Conservation (phyloP, 140 eudicot genomes). For the Flaveria floridana region DNA sequence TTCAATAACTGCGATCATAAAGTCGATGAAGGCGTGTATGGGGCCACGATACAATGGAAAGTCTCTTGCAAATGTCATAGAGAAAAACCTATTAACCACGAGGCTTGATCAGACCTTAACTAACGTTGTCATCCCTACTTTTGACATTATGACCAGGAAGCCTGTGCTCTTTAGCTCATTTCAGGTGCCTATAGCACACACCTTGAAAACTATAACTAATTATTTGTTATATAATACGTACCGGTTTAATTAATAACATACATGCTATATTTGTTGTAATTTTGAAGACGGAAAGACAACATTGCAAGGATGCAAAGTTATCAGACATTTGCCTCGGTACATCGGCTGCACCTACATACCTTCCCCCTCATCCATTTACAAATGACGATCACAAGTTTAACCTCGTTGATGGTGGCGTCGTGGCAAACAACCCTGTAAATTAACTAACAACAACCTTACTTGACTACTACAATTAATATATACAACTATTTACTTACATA, state of each 20-base stretch:
- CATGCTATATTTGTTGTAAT: not conserved
- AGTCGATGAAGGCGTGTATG: slow-evolving; percentile 21
- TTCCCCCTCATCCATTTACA: slow-evolving; percentile 54
- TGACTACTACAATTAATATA: no score
- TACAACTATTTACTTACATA: no score
- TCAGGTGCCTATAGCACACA: slow-evolving; percentile 27
- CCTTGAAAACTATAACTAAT: not conserved
- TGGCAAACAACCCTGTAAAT: slow-evolving; percentile 58
- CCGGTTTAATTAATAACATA: no score
- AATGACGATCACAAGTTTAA: slow-evolving; percentile 40
- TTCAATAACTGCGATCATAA: not conserved
- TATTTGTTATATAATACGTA: not conserved
- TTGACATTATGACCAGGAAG: slow-evolving; percentile 55
- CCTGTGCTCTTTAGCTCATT: slow-evolving; percentile 56
- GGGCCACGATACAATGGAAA: slow-evolving; percentile 57
- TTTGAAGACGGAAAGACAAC: slow-evolving; percentile 35
- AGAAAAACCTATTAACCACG: slow-evolving; percentile 31
- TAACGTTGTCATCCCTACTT: slow-evolving; percentile 48
- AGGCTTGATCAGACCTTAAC: slow-evolving; percentile 51
- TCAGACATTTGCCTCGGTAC: slow-evolving; percentile 64
- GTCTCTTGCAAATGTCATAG: slow-evolving; percentile 28
- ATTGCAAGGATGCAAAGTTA: slow-evolving; percentile 40
- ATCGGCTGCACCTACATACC: slow-evolving; percentile 68
- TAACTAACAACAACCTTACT: not conserved
- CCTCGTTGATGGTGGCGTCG: slow-evolving; percentile 65